phyloP scores from a whole-genome alignment of 768 basidiomycete species.

The Tremella yokohamensis region DNA sequence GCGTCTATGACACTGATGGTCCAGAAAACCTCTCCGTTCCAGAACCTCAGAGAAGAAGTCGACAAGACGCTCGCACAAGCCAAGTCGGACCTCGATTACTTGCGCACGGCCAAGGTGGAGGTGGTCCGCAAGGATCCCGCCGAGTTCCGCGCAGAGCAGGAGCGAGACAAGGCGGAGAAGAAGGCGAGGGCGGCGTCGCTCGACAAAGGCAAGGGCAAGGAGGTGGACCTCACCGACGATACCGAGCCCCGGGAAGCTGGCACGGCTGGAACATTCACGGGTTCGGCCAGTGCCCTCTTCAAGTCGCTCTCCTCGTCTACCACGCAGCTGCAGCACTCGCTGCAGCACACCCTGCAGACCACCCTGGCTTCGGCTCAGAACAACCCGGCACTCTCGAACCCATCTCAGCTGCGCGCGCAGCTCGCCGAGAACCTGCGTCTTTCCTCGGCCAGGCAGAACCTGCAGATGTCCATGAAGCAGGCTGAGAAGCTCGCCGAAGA shows the following conservation, averaged over 20 bases:
- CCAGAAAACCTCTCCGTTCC: conserved; percentile 40
- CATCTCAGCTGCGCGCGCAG: conserved; percentile 27
- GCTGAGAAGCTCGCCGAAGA: conserved; percentile 65
- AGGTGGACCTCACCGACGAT: conserved; percentile 9
- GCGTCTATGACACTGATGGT: not conserved
- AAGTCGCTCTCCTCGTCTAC: conserved; percentile 36
- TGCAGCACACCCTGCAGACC: conserved; percentile 33
- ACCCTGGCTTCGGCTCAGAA: conserved; percentile 29
- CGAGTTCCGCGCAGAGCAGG: conserved; percentile 25
- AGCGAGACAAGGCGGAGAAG: conserved; percentile 16
- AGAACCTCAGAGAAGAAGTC: conserved; percentile 41
- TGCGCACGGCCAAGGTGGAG: conserved; percentile 43
- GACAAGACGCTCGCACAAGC: conserved; percentile 47
- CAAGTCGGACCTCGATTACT: conserved; percentile 45
- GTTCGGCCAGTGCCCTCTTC: conserved; percentile 18
- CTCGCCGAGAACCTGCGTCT: conserved; percentile 39
- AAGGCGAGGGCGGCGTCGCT: conserved; percentile 21
- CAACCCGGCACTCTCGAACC: conserved; percentile 35
- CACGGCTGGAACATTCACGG: not conserved
- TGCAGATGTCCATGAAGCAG: conserved; percentile 56
- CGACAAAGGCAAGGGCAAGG: conserved; percentile 44
- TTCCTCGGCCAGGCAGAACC: conserved; percentile 64
- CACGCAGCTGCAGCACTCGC: conserved; percentile 27
- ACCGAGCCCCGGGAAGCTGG: not conserved
- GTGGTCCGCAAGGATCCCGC: conserved; percentile 39